These are phyloP conservation scores for Paraurostyla sp. DNA, from an alignment of 73 alveolate species.

Conservation along the genomic window DNA sequence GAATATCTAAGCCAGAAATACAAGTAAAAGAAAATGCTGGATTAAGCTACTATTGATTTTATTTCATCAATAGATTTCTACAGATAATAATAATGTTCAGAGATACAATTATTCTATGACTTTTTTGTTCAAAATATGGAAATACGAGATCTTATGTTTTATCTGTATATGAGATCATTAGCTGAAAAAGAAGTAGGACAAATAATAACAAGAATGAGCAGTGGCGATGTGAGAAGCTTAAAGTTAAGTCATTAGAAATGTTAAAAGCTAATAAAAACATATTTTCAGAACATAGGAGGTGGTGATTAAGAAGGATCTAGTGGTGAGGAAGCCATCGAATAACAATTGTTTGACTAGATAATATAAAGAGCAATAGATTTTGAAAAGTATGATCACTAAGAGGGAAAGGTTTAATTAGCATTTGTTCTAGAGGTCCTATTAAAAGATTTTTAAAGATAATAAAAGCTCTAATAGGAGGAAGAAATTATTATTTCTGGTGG, in stretches of 20 bases:
- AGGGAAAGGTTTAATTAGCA: background rate
- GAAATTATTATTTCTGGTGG: constrained; percentile 31
- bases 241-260: background rate
- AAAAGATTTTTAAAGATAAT: background rate
- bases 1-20: constrained; percentile 56
- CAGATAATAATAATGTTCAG: constrained; percentile 5
- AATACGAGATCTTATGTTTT: constrained; percentile 59
- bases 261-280: background rate
- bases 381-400: constrained; percentile 1
- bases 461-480: background rate
- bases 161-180: constrained; percentile 54
- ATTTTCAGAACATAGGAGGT: background rate
- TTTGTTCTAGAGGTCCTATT: background rate
- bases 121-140: constrained; percentile 55
- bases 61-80: constrained; percentile 35
- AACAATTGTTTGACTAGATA: background rate
- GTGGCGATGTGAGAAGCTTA: constrained; percentile 28
- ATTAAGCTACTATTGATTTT: constrained; percentile 46
- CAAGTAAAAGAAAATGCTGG: constrained; percentile 45
- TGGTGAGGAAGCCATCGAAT: background rate
- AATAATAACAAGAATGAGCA: background rate
- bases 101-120: constrained; percentile 37
- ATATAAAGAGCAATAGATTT: background rate
- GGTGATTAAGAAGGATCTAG: too few species aligned
- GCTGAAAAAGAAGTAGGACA: constrained; percentile 58